phyloP scores from a whole-genome alignment of 345 rosid genomes.

The Atalantia buxifolia region DNA sequence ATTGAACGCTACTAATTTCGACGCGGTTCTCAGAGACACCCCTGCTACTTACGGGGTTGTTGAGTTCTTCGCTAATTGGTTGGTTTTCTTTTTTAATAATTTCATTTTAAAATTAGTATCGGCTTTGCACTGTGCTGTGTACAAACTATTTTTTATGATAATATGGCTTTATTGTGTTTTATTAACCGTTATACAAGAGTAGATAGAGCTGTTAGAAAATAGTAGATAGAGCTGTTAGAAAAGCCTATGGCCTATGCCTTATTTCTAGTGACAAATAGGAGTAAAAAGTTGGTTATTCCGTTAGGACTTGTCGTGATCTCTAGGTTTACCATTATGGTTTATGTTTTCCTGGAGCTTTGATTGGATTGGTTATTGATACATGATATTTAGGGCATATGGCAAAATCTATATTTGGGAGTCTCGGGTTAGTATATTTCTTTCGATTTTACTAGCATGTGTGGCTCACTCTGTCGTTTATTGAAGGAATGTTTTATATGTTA shows the following conservation, averaged over 20 bases:
- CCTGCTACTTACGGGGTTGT: slow-evolving; percentile 79
- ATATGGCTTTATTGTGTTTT: not conserved
- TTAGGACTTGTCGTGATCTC: not conserved
- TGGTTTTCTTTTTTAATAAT: slow-evolving; percentile 12
- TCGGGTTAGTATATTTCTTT: not conserved
- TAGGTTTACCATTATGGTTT: not conserved
- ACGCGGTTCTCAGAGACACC: slow-evolving; percentile 52
- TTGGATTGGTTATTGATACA: not conserved
- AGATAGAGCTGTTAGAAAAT: not conserved
- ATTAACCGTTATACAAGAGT: not conserved
- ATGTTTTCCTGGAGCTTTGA: not conserved
- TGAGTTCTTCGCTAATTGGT: slow-evolving; percentile 94
- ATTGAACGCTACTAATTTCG: slow-evolving; percentile 67
- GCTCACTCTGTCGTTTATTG: not conserved
- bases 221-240: not conserved
- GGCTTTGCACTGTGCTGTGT: not conserved
- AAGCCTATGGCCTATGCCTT: not conserved
- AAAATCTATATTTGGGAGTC: not conserved
- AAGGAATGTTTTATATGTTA: not conserved
- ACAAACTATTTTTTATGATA: not conserved
- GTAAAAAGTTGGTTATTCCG: not conserved
- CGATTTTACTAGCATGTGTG: no score
- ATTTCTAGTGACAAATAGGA: not conserved
- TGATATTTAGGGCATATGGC: not conserved
- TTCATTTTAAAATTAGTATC: not conserved